phyloP scores from a whole-genome alignment of 2,329 filamentous ascomycete species.

The Alternaria incomplexa region DNA sequence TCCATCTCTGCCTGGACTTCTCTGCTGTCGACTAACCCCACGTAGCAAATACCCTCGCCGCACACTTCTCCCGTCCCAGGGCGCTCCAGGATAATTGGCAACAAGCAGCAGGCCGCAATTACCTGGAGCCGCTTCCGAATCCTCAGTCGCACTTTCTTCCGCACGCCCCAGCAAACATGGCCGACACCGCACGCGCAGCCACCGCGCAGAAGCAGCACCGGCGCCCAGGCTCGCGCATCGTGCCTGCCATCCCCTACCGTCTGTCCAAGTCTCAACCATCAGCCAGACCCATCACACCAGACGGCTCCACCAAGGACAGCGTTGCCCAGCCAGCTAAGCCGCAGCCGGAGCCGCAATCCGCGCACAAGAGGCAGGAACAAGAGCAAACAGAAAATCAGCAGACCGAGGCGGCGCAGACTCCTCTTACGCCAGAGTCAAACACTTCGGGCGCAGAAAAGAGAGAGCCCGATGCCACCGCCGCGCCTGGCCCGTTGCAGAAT shows the following conservation, averaged over 20 bases:
- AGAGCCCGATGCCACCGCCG: constrained; percentile 9
- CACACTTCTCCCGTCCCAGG: constrained; percentile 24
- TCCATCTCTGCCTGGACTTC: constrained; percentile 17
- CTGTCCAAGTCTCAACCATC: constrained; percentile 35
- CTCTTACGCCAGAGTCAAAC: constrained; percentile 40
- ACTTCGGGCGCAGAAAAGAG: constrained; percentile 21
- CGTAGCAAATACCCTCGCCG: constrained; percentile 17
- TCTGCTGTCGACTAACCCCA: constrained; percentile 8
- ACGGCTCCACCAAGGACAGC: constrained; percentile 28
- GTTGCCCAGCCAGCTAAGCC: constrained; percentile 20
- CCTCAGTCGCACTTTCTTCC: constrained; percentile 4
- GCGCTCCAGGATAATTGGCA: constrained; percentile 54
- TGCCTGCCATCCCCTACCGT: constrained; percentile 48
- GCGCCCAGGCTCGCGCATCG: constrained; percentile 40
- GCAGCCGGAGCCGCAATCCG: constrained; percentile 17
- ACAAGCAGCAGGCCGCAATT: constrained; percentile 39
- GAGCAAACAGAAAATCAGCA: constrained; percentile 20
- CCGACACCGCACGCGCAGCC: constrained; percentile 30
- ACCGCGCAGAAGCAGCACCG: constrained; percentile 33
- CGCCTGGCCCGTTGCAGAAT: constrained; percentile 20
- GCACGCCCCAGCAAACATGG: constrained; percentile 9
- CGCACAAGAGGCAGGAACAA: constrained; percentile 15
- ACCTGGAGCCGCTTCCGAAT: constrained; percentile 49
- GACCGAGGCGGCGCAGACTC: constrained; percentile 17
- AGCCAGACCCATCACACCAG: constrained; percentile 37